Evolutionary conservation across 1,139 yeast species (phyloP).

Genomic region (Citeromyces hawaiiensis): DNA sequence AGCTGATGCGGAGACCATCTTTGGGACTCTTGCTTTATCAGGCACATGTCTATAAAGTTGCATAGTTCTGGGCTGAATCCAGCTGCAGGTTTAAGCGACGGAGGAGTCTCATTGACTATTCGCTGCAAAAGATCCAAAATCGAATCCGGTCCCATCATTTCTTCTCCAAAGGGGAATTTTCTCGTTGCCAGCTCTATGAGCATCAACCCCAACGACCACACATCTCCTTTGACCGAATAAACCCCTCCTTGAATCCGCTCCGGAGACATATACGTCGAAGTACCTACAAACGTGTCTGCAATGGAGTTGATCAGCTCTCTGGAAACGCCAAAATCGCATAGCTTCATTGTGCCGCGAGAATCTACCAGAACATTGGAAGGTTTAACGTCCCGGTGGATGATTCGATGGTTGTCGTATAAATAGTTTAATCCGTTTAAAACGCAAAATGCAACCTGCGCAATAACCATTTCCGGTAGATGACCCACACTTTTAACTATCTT

Average conservation of each 20-base stretch:
- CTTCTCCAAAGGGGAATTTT: conserved; percentile 42
- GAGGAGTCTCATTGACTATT: conserved; percentile 89
- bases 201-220: conserved; percentile 92
- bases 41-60: conserved; percentile 54
- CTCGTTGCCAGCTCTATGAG: conserved; percentile 83
- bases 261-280: conserved; percentile 96
- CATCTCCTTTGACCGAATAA: conserved; percentile 87
- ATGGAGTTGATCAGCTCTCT: conserved; percentile 83
- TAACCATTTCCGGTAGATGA: conserved; percentile 53
- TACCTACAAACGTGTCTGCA: conserved; percentile 96
- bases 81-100: conserved; percentile 32
- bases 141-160: conserved; percentile 64
- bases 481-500: conserved; percentile 44
- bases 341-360: conserved; percentile 66
- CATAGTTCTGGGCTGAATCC: conserved; percentile 33
- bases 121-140: conserved; percentile 82
- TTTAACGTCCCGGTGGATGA: conserved; percentile 86
- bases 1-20: conserved; percentile 25
- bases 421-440: conserved; percentile 76
- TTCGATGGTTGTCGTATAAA: conserved; percentile 67
- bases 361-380: conserved; percentile 81
- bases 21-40: conserved; percentile 44
- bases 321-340: conserved; percentile 91
- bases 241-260: conserved; percentile 92
- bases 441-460: conserved; percentile 64